Base-by-base conservation (phyloP, 495 filamentous ascomycete species). In the Annulohypoxylon bovei region DNA sequence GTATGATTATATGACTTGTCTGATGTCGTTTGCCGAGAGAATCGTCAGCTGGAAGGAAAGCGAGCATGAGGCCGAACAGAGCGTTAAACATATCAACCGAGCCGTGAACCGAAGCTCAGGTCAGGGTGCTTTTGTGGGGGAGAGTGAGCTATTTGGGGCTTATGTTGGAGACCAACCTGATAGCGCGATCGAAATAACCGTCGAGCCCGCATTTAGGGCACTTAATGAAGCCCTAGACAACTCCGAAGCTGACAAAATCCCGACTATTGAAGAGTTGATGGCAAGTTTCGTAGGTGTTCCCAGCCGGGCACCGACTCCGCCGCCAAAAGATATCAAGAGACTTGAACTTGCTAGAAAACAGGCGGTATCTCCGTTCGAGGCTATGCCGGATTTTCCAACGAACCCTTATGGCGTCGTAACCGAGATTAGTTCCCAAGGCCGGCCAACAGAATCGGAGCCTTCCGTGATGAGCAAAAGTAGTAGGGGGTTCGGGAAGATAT, bases 111-210 rank as follows among this genome's bases (percentile, higher is more conserved):
- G 54, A 64, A 33, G 12, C 5, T 23, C 39, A 54, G 40, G 63
- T 4, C 67, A 70, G 22, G 75, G 72, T 7, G 65, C 69, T 40
- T 72, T 77, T 60, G 14, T 79, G 5, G 73, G 75, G 30, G 75
- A 72, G 6, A 55, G 35, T 4, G 61, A 75, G 37, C 30, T 70
- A 22, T 77, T 73, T 44, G 70, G 70, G 30, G 75, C 75, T 27
- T 77, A 76, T 11, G 49, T 77, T 20, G 78, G 74, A n/a, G 75
- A 80, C 23, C 73, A 75, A 11, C 80, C 82, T 4, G 82, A 84
- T 50, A 81, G 77, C 67, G 82, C 80, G 20, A 81, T 84, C 33
- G 82, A 81, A 35, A 57, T 82, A 23, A 75, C 64, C 39, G 66
- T 65, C 53, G 79, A 80, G 37, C 68, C 77, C 20, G 62, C 33